These are phyloP conservation scores for Cryphonectria radicalis DNA, from an alignment of 2,329 filamentous ascomycete species.

Conservation along the genomic window DNA sequence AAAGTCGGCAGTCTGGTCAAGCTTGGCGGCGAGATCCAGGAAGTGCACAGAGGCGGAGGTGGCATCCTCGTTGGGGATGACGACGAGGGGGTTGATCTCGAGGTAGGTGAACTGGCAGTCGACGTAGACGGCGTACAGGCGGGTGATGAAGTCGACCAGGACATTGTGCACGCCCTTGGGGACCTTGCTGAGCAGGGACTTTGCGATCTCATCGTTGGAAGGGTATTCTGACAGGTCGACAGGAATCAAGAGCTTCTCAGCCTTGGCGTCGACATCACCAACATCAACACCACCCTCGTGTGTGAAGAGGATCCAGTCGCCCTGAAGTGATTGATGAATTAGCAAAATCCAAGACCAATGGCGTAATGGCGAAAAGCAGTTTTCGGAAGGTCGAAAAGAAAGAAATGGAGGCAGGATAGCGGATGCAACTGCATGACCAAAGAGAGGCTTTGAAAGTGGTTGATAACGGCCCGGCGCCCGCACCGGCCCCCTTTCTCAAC, in stretches of 20 bases:
- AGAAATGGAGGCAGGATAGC: slow-evolving; percentile 26
- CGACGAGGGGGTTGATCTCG: slow-evolving; percentile 98
- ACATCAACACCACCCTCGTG: slow-evolving; percentile 99
- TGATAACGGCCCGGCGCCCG: slow-evolving; percentile 28
- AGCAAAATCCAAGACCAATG: slow-evolving; percentile 23
- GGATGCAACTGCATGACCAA: slow-evolving; percentile 25
- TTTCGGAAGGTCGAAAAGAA: slow-evolving; percentile 31
- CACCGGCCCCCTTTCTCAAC: slow-evolving; percentile 22
- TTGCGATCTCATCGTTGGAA: slow-evolving; percentile 91
- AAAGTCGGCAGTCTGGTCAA: slow-evolving; percentile 98
- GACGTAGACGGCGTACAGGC: slow-evolving; percentile 97
- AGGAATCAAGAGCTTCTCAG: slow-evolving; percentile 96
- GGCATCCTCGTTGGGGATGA: slow-evolving; percentile 90
- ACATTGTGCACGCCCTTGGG: slow-evolving; percentile 96
- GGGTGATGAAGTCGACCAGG: slow-evolving; percentile 97
- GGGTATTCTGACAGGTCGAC: slow-evolving; percentile 95
- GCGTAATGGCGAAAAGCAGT: slow-evolving; percentile 31
- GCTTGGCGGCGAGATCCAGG: slow-evolving; percentile 96
- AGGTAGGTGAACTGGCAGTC: slow-evolving; percentile 99
- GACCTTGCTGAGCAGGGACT: slow-evolving; percentile 85
- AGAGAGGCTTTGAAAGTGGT: slow-evolving; percentile 18
- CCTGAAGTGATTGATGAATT: slow-evolving; percentile 55
- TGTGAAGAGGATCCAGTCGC: slow-evolving; percentile 99
- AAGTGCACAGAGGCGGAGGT: slow-evolving; percentile 97
- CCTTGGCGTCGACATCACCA: slow-evolving; percentile 98